These are phyloP conservation scores for Volutella citrinella DNA, from an alignment of 2,329 filamentous ascomycete genomes.

Conservation along the genomic window DNA sequence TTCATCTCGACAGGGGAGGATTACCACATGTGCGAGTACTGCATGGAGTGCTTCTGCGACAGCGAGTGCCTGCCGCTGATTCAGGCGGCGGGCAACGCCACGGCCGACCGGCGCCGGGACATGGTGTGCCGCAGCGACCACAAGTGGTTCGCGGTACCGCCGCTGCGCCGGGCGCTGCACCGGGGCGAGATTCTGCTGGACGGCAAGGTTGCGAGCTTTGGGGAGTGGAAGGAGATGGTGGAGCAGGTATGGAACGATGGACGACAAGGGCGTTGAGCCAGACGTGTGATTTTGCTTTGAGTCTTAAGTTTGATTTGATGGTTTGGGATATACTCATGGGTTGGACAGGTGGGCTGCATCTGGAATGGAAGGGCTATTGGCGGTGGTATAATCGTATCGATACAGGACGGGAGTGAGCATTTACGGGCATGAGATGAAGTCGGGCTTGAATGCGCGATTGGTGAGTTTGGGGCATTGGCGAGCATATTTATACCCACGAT, in stretches of 20 bases:
- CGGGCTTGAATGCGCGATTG: too few relatives aligned
- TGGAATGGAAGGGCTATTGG: too few relatives aligned
- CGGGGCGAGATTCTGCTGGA: constrained; percentile 38
- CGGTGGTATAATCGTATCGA: too few relatives aligned
- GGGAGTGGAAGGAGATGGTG: constrained; percentile 34
- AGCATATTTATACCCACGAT: too few relatives aligned
- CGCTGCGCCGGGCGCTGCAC: constrained; percentile 32
- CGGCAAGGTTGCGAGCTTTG: constrained; percentile 30
- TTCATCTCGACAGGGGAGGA: constrained; percentile 29
- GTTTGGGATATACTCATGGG: too few relatives aligned
- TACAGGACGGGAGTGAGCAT: too few relatives aligned
- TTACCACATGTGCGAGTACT: constrained; percentile 35
- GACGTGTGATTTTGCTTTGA: too few relatives aligned
- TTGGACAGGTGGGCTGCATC: too few relatives aligned
- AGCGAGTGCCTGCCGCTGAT: constrained; percentile 32
- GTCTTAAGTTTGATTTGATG: too few relatives aligned
- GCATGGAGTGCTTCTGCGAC: constrained; percentile 39
- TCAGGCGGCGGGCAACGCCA: constrained; percentile 28
- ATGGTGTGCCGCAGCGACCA: constrained; percentile 36
- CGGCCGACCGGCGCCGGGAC: constrained; percentile 24
- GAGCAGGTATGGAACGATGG: constrained; percentile 32
- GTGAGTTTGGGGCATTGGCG: too few relatives aligned
- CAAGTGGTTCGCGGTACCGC: constrained; percentile 37
- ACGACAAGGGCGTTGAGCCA: too few relatives aligned
- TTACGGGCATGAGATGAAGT: too few relatives aligned